These are phyloP conservation scores for Stachybotrys echinatus DNA, from an alignment of 2,329 filamentous ascomycete species.

Conservation along the genomic window DNA sequence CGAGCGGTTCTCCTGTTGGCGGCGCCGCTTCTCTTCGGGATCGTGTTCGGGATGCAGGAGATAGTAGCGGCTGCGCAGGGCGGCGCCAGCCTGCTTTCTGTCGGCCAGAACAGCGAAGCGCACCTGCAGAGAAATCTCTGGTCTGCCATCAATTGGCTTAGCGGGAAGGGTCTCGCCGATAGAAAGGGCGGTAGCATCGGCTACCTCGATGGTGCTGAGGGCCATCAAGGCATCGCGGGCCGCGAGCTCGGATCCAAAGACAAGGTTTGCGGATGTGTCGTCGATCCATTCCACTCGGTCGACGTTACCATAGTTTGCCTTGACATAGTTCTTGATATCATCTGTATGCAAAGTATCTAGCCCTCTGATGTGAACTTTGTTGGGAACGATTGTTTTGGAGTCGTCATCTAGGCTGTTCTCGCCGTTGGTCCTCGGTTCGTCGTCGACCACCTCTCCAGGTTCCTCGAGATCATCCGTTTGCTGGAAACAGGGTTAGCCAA, in stretches of 20 bases:
- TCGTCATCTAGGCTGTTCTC: constrained; percentile 11
- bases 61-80: constrained; percentile 83
- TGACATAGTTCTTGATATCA: constrained; percentile 72
- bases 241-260: constrained; percentile 57
- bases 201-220: constrained; percentile 45
- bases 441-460: constrained; percentile 31
- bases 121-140: constrained; percentile 65
- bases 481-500: constrained; percentile 16
- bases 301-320: constrained; percentile 57
- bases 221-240: constrained; percentile 51
- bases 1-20: constrained; percentile 50
- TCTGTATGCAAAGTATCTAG: constrained; percentile 76
- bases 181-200: constrained; percentile 51
- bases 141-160: constrained; percentile 62
- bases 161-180: constrained; percentile 62
- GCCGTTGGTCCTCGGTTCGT: constrained; percentile 15
- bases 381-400: constrained; percentile 22
- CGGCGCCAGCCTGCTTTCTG: constrained; percentile 73
- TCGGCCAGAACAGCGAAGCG: constrained; percentile 71
- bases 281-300: constrained; percentile 88
- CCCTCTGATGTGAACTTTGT: constrained; percentile 79
- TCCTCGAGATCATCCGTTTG: constrained; percentile 30
- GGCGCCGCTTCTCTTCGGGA: constrained; percentile 64
- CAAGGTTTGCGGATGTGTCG: constrained; percentile 81
- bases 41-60: constrained; percentile 87